Conservation (phyloP, 1,284 basidiomycete species). For the Filobasidium uniguttulatum region DNA sequence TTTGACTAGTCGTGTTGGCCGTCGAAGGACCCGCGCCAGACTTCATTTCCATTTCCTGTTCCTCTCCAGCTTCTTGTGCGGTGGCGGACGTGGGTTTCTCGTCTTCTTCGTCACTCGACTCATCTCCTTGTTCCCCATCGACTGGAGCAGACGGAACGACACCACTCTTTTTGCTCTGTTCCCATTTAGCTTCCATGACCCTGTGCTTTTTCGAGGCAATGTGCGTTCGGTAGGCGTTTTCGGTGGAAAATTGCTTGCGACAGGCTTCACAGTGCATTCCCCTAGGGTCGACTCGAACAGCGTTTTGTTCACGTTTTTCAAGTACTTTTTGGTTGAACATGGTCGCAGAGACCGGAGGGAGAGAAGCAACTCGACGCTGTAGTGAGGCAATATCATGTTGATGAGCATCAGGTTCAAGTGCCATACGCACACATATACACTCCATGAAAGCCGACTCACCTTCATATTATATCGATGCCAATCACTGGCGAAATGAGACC, state of each 20-base stretch:
- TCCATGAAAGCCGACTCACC: slow-evolving; percentile 16
- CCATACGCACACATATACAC: background rate
- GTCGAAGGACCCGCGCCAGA: background rate
- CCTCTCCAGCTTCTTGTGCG: slow-evolving; percentile 13
- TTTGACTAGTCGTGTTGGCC: background rate
- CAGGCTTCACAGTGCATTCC: slow-evolving; percentile 63
- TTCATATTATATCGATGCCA: slow-evolving; percentile 98
- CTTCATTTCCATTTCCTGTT: slow-evolving; percentile 19
- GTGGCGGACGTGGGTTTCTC: background rate
- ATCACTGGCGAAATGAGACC: slow-evolving; percentile 84
- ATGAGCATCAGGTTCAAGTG: background rate
- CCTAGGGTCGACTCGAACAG: slow-evolving; percentile 51
- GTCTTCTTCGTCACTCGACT: slow-evolving; percentile 2
- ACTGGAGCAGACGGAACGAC: slow-evolving; percentile 1
- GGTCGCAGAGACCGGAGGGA: slow-evolving; percentile 68
- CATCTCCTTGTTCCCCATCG: slow-evolving; percentile 2
- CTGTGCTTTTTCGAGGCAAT: slow-evolving; percentile 80
- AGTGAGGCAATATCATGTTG: background rate
- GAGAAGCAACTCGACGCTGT: slow-evolving; percentile 73
- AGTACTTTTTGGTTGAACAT: slow-evolving; percentile 86
- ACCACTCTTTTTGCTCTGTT: slow-evolving; percentile 5
- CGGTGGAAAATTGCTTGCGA: slow-evolving; percentile 79
- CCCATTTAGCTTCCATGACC: slow-evolving; percentile 54
- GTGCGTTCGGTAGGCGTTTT: slow-evolving; percentile 80
- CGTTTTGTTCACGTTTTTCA: slow-evolving; percentile 59